Conservation (phyloP, 495 filamentous ascomycete genomes). For the Hypoxylon intermedium region DNA sequence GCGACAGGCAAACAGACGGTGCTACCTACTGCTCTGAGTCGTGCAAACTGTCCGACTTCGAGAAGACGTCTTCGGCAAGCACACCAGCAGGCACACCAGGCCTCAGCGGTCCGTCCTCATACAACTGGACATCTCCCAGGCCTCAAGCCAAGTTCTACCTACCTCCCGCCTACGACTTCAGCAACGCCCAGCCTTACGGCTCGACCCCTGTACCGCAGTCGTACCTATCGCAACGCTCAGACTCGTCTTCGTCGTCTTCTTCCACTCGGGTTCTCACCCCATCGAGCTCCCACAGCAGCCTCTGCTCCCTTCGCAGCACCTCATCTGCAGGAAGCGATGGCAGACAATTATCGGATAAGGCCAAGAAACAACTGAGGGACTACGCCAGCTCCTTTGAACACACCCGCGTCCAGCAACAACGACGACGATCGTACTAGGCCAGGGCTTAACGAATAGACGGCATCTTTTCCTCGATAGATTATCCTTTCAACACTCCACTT, state of each 20-base stretch:
- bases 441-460: slow-evolving; percentile 3
- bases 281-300: slow-evolving; percentile 84
- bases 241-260: slow-evolving; percentile 44
- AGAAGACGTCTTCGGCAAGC: slow-evolving; percentile 67
- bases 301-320: slow-evolving; percentile 77
- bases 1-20: slow-evolving; percentile 85
- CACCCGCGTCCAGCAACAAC: slow-evolving; percentile 60
- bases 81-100: slow-evolving; percentile 63
- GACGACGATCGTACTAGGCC: slow-evolving; percentile 57
- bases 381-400: slow-evolving; percentile 91
- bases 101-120: slow-evolving; percentile 51
- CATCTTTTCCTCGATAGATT: slow-evolving; percentile 18
- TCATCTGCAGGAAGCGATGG: slow-evolving; percentile 61
- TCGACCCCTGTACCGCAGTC: slow-evolving; percentile 46
- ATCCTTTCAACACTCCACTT: slow-evolving; percentile 34
- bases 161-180: slow-evolving; percentile 73
- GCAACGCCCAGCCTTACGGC: slow-evolving; percentile 56
- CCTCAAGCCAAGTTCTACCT: slow-evolving; percentile 67
- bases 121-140: slow-evolving; percentile 51
- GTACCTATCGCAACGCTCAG: slow-evolving; percentile 43
- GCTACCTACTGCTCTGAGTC: slow-evolving; percentile 91
- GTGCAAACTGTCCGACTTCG: slow-evolving; percentile 87
- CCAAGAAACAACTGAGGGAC: slow-evolving; percentile 78
- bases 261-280: slow-evolving; percentile 65
- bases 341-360: slow-evolving; percentile 71